Evolutionary conservation across 352 stramenopile species (phyloP), one percentile per base, ranked within the genome.

Genomic region (Pythium utonaiense): DNA sequence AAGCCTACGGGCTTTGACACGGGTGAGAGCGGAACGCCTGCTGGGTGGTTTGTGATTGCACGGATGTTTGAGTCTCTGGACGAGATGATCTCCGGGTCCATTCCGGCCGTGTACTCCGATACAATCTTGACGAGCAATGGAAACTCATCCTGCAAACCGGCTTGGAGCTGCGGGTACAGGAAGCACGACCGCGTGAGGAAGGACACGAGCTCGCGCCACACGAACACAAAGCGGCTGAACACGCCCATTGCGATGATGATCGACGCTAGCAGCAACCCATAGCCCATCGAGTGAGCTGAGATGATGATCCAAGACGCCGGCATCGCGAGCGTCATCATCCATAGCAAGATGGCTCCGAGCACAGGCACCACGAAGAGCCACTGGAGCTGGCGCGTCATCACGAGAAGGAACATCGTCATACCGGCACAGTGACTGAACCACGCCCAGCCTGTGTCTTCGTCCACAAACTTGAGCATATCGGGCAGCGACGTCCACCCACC

Each of bases 401-500:
- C 70, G 13, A 93, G 53, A 40, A 93, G 60, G 60, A 93, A 93
- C 19, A 91, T 75, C 1, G 84, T 90, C 41, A 91, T 68, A 27
- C 84, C 84, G 2, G 84, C 84, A 52, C 78, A 89, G 47, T 93
- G 84, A 45, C 84, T 93, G 60, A 93, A 93, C 84, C 84, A 93
- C 17, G 81, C 84, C 84, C 84, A 93, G 16, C 84, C 84, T 9
- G 84, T 93, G 17, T 83, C 80, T 71, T 91, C 75, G 55, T 93
- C 84, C 17, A 93, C 84, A 62, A 93, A 91, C 51, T 93, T 93
- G 49, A 93, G 62, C 53, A 70, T 75, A 5, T 91, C 79, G 9
- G 84, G 84, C 25, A 93, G 70, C n/a, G 84, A 93, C 6, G 80
- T 75, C 80, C 83, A 93, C 8, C 78, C 75, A 44, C 84, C 84